Conservation (phyloP, 164 flowering plant genomes). For the Magnolia sinica region DNA sequence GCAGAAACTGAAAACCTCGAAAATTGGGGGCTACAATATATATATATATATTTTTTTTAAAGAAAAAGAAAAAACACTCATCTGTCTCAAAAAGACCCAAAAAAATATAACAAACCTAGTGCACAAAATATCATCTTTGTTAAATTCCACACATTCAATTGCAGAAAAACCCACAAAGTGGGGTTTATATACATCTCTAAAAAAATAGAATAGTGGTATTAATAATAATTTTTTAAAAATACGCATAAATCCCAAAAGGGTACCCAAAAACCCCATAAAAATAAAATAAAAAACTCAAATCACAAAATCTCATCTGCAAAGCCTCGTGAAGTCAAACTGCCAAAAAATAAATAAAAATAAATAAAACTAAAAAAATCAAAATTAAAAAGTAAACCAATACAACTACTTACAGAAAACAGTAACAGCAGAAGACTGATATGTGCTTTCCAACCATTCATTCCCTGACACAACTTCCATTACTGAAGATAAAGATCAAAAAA, state of each 20-base stretch:
- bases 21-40: no score
- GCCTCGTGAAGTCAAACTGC: no score
- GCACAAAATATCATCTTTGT: not conserved
- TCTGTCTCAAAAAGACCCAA: not conserved
- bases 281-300: no score
- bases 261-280: no score
- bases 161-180: not conserved
- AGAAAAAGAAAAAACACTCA: not conserved
- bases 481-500: conserved; percentile 17
- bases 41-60: no score
- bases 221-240: no score
- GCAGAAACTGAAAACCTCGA: not conserved
- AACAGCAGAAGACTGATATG: conserved; percentile 33
- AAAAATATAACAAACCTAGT: no score
- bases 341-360: not conserved
- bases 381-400: conserved; percentile 1
- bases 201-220: no score
- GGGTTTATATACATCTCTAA: no score
- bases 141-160: not conserved
- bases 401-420: conserved; percentile 30
- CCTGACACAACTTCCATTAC: conserved; percentile 55
- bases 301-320: no score
- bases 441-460: conserved; percentile 51
- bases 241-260: no score
- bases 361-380: not conserved